Base-by-base conservation (phyloP, 2,329 filamentous ascomycete genomes). In the Apiospora phragmitis region DNA sequence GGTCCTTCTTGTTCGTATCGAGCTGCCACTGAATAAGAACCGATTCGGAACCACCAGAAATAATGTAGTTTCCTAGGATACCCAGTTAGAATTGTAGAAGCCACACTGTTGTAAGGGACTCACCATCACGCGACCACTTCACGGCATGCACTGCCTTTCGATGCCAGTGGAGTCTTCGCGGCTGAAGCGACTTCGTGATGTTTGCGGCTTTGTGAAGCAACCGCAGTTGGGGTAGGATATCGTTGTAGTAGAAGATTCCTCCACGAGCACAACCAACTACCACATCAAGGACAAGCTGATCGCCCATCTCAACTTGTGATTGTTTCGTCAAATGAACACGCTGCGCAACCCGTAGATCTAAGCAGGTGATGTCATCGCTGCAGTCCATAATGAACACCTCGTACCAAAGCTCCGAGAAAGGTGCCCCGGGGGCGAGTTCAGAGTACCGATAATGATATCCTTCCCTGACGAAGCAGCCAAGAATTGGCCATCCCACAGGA, bases 61-160 rank as follows among this genome's bases (percentile, higher is more conserved):
- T 91, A 71, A 99, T 83, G 80, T 99, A 99, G 79, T 97, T 94
- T 68, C 94, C 93, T 96, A 75, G 8, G 29, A 43, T 16, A 21
- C 8, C 26, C 32, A 47, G 70, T 78, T 72, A 78, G 76, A 65
- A 45, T 21, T 32, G 41, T n/a, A 38, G 9, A 29, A 35, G 47
- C 11, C 1, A 59, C 18, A 66, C 21, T 29, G 9, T 65, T 32
- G 65, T 18, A 41, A 67, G 47, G 73, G 72, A 74, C 86, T 78
- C 87, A 94, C 95, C 95, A 86, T 99, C 96, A 75, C 87, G 86
- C 18, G 96, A 98, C 93, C 95, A 98, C 81, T 96, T 97, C 71
- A 97, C 86, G 12, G 93, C 88, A 76, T 93, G 91, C 11, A 98
- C 94, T 67, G 92, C 89, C 75, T 91, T 91, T 76, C 94, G 89